Percentiles rank a stretch among this genome's conserved stretches.
phyloP scores from a whole-genome alignment of 345 rosid genomes.

The Brassica rapa region DNA sequence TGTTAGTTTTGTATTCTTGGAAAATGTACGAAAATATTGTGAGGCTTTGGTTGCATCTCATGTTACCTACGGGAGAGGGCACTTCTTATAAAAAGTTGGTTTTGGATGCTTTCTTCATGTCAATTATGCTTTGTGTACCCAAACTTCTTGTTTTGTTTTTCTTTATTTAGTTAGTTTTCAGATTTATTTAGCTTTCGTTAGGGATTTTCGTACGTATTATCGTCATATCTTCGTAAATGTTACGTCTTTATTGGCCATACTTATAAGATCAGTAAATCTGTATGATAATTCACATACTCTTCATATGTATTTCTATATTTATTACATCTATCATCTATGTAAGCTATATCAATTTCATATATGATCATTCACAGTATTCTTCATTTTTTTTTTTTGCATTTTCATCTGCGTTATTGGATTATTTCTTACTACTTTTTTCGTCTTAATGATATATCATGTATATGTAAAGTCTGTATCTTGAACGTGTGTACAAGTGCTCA shows the following conservation, averaged over 20 bases:
- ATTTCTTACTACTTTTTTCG: not conserved
- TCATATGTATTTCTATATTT: not conserved
- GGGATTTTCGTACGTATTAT: slow-evolving; percentile 18
- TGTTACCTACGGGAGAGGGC: slow-evolving; percentile 34
- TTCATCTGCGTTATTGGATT: not conserved
- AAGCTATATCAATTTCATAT: not conserved
- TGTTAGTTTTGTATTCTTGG: slow-evolving; percentile 12
- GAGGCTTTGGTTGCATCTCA: slow-evolving; percentile 34
- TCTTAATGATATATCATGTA: not conserved
- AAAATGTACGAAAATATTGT: slow-evolving; percentile 27
- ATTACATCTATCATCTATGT: not conserved
- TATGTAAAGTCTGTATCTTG: not conserved
- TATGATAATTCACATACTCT: not conserved
- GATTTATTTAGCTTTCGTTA: slow-evolving; percentile 30
- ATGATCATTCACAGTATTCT: not conserved
- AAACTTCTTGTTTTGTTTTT: slow-evolving; percentile 9
- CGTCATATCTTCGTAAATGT: slow-evolving; percentile 35
- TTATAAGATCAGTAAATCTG: slow-evolving; percentile 1
- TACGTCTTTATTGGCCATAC: slow-evolving; percentile 8
- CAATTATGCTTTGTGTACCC: slow-evolving; percentile 18
- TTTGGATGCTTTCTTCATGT: slow-evolving; percentile 35
- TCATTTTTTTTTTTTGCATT: not conserved
- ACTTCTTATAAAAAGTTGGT: slow-evolving; percentile 35
- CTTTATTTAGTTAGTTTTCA: slow-evolving; percentile 36
- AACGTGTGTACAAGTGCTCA: not conserved